phyloP scores from a whole-genome alignment of 768 basidiomycete species.

The Leucosporidium scottii region DNA sequence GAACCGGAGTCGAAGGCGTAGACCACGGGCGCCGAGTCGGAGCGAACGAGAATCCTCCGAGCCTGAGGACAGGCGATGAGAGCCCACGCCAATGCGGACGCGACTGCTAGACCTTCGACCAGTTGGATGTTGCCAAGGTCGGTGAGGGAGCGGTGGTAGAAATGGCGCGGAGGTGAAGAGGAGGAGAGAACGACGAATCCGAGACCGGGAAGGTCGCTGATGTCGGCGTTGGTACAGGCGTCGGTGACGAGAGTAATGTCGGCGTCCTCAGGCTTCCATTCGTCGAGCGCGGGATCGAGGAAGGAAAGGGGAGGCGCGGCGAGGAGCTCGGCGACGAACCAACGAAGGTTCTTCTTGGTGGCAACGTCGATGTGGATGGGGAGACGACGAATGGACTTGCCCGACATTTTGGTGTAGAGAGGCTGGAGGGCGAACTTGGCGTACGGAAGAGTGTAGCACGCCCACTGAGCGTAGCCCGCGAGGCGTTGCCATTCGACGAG shows the following conservation, averaged over 20 bases:
- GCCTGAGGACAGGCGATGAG: too few species aligned
- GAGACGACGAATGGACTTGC: not conserved
- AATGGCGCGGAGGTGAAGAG: not conserved
- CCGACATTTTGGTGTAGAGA: not conserved
- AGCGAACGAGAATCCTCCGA: not conserved
- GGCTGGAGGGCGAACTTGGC: not conserved
- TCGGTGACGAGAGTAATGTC: not conserved
- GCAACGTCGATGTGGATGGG: not conserved
- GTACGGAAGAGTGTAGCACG: not conserved
- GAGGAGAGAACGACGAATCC: too few species aligned
- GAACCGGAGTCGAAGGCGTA: not conserved
- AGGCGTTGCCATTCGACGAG: not conserved
- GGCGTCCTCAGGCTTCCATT: not conserved
- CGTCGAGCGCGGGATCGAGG: not conserved
- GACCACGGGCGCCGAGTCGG: not conserved
- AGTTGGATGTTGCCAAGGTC: not conserved
- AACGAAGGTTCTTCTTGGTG: not conserved
- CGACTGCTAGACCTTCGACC: not conserved
- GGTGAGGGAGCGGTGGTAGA: not conserved
- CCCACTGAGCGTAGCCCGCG: not conserved
- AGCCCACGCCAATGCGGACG: too few species aligned
- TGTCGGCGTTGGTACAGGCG: not conserved
- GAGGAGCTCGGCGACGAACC: not conserved
- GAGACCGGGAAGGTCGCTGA: too few species aligned
- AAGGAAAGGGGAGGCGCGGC: not conserved